Percentiles rank a stretch among this genome's conserved stretches.
phyloP scores from a whole-genome alignment of 257 asterid genomes.

The Capsicum pubescens region DNA sequence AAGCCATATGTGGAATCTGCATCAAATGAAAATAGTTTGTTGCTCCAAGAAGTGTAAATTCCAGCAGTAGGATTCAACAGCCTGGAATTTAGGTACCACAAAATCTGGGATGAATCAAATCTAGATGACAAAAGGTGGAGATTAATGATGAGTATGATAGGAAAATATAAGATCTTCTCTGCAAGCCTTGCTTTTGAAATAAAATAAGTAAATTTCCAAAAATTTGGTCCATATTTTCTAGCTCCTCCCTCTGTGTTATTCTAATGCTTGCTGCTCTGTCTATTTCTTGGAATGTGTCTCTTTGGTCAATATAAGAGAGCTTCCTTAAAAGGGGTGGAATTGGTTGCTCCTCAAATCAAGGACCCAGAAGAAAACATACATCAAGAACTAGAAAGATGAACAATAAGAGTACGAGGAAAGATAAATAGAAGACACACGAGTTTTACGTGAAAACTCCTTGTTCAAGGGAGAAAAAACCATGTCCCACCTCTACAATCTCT shows the following conservation, averaged over 20 bases:
- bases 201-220: too few relatives aligned
- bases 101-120: neutral
- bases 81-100: too few relatives aligned
- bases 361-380: too few relatives aligned
- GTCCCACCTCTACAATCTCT: too few relatives aligned
- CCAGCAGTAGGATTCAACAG: too few relatives aligned
- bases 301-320: neutral
- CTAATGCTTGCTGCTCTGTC: neutral
- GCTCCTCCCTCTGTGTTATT: neutral
- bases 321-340: neutral
- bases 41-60: too few relatives aligned
- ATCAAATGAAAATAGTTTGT: neutral
- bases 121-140: neutral
- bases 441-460: too few relatives aligned
- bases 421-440: too few relatives aligned
- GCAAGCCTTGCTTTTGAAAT: neutral
- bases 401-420: too few relatives aligned
- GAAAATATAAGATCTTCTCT: neutral
- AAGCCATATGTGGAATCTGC: neutral
- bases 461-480: too few relatives aligned
- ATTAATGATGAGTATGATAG: neutral
- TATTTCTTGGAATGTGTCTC: neutral
- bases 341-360: too few relatives aligned
- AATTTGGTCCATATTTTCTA: neutral
- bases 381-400: too few relatives aligned